Conservation (phyloP, 2,329 filamentous ascomycete genomes). For the Verticillium nonalfalfae region DNA sequence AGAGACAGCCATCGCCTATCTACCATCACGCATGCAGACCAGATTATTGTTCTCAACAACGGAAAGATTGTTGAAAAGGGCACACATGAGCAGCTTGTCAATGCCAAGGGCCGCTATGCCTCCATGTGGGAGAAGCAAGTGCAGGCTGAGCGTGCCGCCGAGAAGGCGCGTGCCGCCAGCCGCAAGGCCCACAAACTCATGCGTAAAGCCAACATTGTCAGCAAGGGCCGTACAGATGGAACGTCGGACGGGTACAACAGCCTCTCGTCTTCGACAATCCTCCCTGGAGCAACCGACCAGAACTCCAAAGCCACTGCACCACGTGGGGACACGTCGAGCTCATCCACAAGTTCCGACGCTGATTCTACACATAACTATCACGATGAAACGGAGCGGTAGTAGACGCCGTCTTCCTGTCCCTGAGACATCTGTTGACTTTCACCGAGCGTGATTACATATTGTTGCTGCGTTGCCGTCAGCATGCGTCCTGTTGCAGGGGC, state of each 20-base stretch:
- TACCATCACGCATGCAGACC: conserved; percentile 79
- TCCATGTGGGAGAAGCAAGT: conserved; percentile 91
- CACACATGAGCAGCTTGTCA: conserved; percentile 70
- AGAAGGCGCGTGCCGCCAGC: conserved; percentile 44
- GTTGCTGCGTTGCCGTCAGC: neutral
- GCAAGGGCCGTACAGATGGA: conserved; percentile 30
- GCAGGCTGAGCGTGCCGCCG: conserved; percentile 64
- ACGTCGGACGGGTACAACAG: conserved; percentile 39
- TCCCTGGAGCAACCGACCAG: conserved; percentile 25
- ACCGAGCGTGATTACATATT: neutral
- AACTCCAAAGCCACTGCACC: conserved; percentile 21
- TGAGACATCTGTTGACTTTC: neutral
- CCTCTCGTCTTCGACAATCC: conserved; percentile 36
- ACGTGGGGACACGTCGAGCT: conserved; percentile 22
- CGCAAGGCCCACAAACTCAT: conserved; percentile 36
- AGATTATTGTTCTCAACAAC: conserved; percentile 72
- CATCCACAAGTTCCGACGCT: conserved; percentile 23
- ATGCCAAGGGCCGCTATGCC: conserved; percentile 65
- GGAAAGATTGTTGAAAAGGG: conserved; percentile 74
- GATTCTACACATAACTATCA: conserved; percentile 21
- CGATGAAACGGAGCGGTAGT: conserved; percentile 8
- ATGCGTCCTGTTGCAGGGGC: neutral
- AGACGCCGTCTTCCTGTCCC: neutral
- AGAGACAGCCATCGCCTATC: conserved; percentile 64
- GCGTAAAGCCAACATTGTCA: conserved; percentile 42